A percentile compares a stretch with the other conserved stretches of the same genome.
Evolutionary conservation across 176 grass and related monocot species (phyloP).

Genomic region (Phoenix dactylifera): DNA sequence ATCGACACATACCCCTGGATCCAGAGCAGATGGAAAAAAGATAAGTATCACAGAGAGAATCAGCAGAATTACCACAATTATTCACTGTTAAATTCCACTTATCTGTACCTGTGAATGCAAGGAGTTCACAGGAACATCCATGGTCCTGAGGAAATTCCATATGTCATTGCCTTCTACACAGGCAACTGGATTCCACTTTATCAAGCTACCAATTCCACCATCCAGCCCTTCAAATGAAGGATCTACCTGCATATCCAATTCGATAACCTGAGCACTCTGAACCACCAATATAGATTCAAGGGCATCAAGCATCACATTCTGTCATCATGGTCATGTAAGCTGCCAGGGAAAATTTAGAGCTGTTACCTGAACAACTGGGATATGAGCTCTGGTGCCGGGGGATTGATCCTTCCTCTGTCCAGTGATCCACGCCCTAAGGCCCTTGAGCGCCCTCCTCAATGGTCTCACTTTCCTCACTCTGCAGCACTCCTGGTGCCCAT

Average conservation of each 20-base stretch:
- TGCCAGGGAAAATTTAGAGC: too few relatives aligned
- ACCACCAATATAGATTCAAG: too few relatives aligned
- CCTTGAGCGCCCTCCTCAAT: slow-evolving; percentile 51
- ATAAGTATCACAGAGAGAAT: too few relatives aligned
- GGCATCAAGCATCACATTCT: too few relatives aligned
- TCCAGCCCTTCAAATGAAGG: slow-evolving; percentile 67
- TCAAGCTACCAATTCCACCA: slow-evolving; percentile 63
- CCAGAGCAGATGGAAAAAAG: too few relatives aligned
- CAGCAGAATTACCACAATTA: too few relatives aligned
- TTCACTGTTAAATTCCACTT: not conserved
- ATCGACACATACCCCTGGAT: slow-evolving; percentile 80
- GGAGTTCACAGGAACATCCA: slow-evolving; percentile 85
- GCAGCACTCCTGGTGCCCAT: slow-evolving; percentile 97
- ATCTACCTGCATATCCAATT: slow-evolving; percentile 40
- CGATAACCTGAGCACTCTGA: too few relatives aligned
- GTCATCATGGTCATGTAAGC: too few relatives aligned
- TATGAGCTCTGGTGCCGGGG: slow-evolving; percentile 68
- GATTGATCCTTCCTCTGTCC: slow-evolving; percentile 93
- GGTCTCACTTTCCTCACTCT: slow-evolving; percentile 85
- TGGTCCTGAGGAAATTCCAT: slow-evolving; percentile 87
- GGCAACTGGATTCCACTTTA: slow-evolving; percentile 95
- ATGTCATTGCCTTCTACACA: slow-evolving; percentile 81
- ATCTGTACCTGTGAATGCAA: slow-evolving; percentile 61
- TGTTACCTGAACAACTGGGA: slow-evolving; percentile 69
- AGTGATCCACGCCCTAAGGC: slow-evolving; percentile 85